Conservation (phyloP, 306 rosid genomes). For the Fragaria ananassa region DNA sequence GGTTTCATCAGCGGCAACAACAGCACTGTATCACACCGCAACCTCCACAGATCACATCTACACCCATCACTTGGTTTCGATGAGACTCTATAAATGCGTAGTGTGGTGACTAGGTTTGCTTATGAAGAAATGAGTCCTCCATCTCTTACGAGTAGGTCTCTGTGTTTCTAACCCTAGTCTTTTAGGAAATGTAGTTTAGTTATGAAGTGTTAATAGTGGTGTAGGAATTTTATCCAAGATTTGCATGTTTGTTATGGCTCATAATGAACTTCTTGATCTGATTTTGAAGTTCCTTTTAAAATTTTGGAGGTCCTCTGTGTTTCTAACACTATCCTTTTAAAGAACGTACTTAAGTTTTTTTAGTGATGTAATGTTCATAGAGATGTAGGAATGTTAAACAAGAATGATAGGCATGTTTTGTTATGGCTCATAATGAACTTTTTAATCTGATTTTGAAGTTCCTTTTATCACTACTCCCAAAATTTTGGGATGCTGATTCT, state of each 20-base stretch:
- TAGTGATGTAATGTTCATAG: not conserved
- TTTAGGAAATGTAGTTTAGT: not conserved
- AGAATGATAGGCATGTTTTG: not conserved
- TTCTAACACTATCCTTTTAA: not conserved
- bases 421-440: not conserved
- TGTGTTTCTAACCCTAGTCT: not conserved
- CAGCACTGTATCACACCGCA: constrained; percentile 75
- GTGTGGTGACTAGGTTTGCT: not conserved
- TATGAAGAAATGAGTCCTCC: not conserved
- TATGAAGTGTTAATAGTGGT: not conserved
- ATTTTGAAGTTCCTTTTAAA: not conserved
- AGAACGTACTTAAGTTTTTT: not conserved
- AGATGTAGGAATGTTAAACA: not conserved
- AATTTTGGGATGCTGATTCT: not conserved
- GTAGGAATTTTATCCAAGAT: not conserved
- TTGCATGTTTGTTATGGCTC: not conserved
- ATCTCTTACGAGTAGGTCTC: not conserved
- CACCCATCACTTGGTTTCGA: constrained; percentile 72
- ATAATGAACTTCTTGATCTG: not conserved
- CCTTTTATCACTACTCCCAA: too few species aligned
- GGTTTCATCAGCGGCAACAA: constrained; percentile 55
- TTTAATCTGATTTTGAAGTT: not conserved
- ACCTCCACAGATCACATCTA: constrained; percentile 58
- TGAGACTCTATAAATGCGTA: constrained; percentile 13
- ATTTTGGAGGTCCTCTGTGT: not conserved